A percentile compares a stretch with the other conserved stretches of the same genome.
These are phyloP conservation scores for Leishmania martiniquensis DNA, from an alignment of 208 protist genomes.

Conservation along the genomic window DNA sequence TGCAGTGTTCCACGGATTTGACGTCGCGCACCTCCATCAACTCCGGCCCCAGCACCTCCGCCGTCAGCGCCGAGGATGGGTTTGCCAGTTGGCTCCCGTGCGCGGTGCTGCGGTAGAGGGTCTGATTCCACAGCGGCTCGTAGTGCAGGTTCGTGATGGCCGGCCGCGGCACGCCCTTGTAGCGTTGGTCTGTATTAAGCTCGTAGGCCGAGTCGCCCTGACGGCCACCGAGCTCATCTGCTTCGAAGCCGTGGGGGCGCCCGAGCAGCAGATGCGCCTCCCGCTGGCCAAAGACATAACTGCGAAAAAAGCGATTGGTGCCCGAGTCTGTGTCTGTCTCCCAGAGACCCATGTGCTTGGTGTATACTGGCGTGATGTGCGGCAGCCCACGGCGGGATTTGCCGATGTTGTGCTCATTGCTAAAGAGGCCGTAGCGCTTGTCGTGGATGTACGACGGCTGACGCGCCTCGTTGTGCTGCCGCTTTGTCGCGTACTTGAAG, in stretches of 20 bases:
- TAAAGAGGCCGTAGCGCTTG: constrained; percentile 87
- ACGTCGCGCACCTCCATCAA: constrained; percentile 77
- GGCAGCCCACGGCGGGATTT: constrained; percentile 74
- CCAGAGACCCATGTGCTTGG: constrained; percentile 86
- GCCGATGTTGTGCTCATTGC: constrained; percentile 73
- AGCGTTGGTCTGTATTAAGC: constrained; percentile 66
- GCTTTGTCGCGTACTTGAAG: constrained; percentile 87
- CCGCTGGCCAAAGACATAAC: constrained; percentile 77
- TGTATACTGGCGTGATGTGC: constrained; percentile 78
- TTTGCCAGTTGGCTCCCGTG: constrained; percentile 67
- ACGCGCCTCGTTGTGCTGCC: constrained; percentile 78
- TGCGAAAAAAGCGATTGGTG: constrained; percentile 84
- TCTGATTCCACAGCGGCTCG: constrained; percentile 80
- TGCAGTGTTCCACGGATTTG: constrained; percentile 82
- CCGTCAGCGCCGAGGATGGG: constrained; percentile 62
- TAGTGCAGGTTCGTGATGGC: constrained; percentile 85
- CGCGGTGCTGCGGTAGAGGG: constrained; percentile 68
- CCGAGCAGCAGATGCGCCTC: constrained; percentile 81
- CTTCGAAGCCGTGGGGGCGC: constrained; percentile 77
- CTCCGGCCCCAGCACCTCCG: constrained; percentile 76
- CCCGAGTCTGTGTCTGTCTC: constrained; percentile 88
- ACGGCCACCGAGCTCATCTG: constrained; percentile 51
- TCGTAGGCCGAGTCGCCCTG: constrained; percentile 74
- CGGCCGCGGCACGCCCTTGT: constrained; percentile 71
- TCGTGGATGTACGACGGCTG: constrained; percentile 88